Conservation (phyloP, 345 rosid species). For the Punica granatum region DNA sequence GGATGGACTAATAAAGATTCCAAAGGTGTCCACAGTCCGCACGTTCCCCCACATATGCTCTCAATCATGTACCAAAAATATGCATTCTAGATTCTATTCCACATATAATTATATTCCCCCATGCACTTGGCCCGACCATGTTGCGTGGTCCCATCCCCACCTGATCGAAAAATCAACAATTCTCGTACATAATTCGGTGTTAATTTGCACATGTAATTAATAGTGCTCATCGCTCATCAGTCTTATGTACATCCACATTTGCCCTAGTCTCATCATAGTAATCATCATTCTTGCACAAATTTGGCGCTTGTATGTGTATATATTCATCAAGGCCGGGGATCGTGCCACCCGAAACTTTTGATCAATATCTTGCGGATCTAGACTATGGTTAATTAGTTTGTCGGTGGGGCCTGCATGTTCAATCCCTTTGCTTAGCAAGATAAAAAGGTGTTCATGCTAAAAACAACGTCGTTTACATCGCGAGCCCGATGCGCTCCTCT, state of each 20-base stretch:
- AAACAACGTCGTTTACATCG: background rate
- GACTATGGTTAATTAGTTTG: background rate
- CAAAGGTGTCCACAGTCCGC: conserved; percentile 1
- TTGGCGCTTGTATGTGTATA: no score
- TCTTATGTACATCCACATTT: no score
- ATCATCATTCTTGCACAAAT: background rate
- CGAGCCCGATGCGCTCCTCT: background rate
- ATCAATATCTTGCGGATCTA: no score
- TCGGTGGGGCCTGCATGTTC: background rate
- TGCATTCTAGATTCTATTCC: background rate
- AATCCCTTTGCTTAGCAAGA: background rate
- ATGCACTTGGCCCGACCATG: background rate
- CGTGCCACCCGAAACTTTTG: no score
- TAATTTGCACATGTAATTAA: no score
- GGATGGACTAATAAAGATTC: background rate
- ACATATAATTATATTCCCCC: background rate
- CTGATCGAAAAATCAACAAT: no score
- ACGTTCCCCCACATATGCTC: background rate
- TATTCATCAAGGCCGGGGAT: no score
- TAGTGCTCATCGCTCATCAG: no score
- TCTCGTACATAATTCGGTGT: no score
- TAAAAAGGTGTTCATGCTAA: background rate
- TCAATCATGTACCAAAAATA: conserved; percentile 1
- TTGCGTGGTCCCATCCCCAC: background rate
- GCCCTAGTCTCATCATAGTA: no score